Percentiles rank a stretch among this genome's conserved stretches.
Conservation (phyloP, 768 basidiomycete genomes). For the Phanerodontia chrysosporium region DNA sequence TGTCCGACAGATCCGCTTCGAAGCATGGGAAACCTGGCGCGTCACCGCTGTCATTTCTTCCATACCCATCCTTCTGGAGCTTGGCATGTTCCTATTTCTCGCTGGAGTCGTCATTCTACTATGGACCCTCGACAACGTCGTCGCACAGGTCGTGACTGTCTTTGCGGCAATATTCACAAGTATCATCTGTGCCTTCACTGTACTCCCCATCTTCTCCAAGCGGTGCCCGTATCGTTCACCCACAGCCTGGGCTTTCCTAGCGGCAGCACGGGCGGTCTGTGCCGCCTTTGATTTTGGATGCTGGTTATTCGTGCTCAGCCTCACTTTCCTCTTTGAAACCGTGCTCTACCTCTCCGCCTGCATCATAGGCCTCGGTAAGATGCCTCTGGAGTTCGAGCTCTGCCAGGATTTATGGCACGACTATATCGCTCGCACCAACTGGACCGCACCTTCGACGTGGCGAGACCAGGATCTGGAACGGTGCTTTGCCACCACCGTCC, state of each 20-base stretch:
- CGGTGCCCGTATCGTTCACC: slow-evolving; percentile 8
- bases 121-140: slow-evolving; percentile 7
- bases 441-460: neutral
- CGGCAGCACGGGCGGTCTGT: neutral
- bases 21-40: neutral
- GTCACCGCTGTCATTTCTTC: neutral
- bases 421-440: neutral
- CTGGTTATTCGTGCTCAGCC: neutral
- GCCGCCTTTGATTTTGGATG: neutral
- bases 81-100: slow-evolving; percentile 4
- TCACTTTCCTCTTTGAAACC: neutral
- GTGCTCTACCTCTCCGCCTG: neutral
- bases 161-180: neutral
- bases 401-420: neutral
- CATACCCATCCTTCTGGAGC: slow-evolving; percentile 1
- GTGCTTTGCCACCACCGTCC: neutral
- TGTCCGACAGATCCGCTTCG: neutral
- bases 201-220: neutral
- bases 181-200: neutral
- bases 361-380: neutral
- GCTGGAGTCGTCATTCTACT: slow-evolving; percentile 4
- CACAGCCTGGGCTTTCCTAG: neutral
- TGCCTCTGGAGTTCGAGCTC: neutral
- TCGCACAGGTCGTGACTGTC: neutral
- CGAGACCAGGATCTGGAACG: neutral